Evolutionary conservation across 345 rosid species (phyloP), one percentile per base, ranked within the genome.

Genomic region (Passiflora organensis): DNA sequence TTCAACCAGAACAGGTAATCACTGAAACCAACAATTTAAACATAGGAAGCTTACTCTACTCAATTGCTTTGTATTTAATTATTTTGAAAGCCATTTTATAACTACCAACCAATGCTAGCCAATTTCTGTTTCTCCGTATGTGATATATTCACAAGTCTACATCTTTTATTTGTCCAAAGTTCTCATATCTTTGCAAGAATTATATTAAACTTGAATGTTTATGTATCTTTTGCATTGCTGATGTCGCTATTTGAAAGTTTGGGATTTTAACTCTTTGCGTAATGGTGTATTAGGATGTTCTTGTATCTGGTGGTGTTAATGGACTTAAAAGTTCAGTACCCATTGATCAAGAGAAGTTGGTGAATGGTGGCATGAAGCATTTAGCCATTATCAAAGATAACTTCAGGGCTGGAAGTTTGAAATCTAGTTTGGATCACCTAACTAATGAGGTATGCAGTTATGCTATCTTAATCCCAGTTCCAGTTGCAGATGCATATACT

Each of bases 371-470:
- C 65, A 68, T 51, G 41, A 79, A 77, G 50, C 78, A 80, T 56
- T 61, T 78, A 51, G 77, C 79, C 66, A 57, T 79, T 56, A 52
- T 73, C 67, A 82, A 75, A 52, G 88, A 77, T 55, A 81, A 52
- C 20, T 77, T 86, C 56, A 86, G 81, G 80, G 83, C 82, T 48
- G 71, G 79, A 71, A 79, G 80, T 52, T 71, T 93, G 53, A 78
- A 75, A 77, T 84, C 87, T 45, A 86, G 96, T 84, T 77, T 93
- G 94, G 96, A 89, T 65, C 86, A 77, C 75, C 75, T 93, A 38
- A 88, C 76, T 68, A 72, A 75, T 70, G 96, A 93, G 99, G 99
- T 93, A 72, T 23, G 61, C 56, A 18, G 47, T 18, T 42, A 39
- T 59, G 2, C 4, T 43, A 14, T 54, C 24, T 18, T n/a, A n/a